A percentile compares a stretch with the other conserved stretches of the same genome.
Conservation (phyloP, 1,139 yeast species). For the Saccharomyces pastorianus region DNA sequence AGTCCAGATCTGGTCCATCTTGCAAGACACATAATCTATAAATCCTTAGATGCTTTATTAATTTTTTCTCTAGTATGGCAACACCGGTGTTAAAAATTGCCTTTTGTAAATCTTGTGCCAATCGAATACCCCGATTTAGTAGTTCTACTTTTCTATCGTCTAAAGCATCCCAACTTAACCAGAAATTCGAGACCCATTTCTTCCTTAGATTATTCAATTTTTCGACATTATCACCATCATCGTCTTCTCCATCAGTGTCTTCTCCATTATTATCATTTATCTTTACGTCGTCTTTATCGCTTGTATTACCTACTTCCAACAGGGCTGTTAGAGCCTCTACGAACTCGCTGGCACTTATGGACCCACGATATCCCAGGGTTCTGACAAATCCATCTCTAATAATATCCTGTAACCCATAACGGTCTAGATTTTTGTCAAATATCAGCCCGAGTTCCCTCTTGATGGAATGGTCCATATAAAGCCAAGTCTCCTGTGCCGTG, state of each 20-base stretch:
- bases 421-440: slow-evolving; percentile 60
- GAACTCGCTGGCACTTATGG: slow-evolving; percentile 86
- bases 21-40: slow-evolving; percentile 82
- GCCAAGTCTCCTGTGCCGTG: slow-evolving; percentile 87
- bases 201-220: slow-evolving; percentile 37
- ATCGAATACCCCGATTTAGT: slow-evolving; percentile 60
- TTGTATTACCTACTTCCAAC: slow-evolving; percentile 52
- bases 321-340: slow-evolving; percentile 83
- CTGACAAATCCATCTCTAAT: slow-evolving; percentile 81
- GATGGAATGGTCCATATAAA: slow-evolving; percentile 74
- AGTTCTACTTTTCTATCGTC: slow-evolving; percentile 48
- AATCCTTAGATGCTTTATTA: slow-evolving; percentile 68
- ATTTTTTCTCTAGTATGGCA: slow-evolving; percentile 73
- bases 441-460: slow-evolving; percentile 66
- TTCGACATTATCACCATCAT: slow-evolving; percentile 22
- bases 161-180: slow-evolving; percentile 94
- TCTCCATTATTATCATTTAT: slow-evolving; percentile 22
- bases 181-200: slow-evolving; percentile 80
- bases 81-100: slow-evolving; percentile 85
- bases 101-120: slow-evolving; percentile 76
- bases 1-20: slow-evolving; percentile 76
- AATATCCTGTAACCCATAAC: slow-evolving; percentile 77
- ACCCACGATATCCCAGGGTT: slow-evolving; percentile 79
- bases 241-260: slow-evolving; percentile 17
- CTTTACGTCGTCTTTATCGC: slow-evolving; percentile 6